Base-by-base conservation (phyloP, 495 filamentous ascomycete genomes). In the Mycothermus thermophilus region DNA sequence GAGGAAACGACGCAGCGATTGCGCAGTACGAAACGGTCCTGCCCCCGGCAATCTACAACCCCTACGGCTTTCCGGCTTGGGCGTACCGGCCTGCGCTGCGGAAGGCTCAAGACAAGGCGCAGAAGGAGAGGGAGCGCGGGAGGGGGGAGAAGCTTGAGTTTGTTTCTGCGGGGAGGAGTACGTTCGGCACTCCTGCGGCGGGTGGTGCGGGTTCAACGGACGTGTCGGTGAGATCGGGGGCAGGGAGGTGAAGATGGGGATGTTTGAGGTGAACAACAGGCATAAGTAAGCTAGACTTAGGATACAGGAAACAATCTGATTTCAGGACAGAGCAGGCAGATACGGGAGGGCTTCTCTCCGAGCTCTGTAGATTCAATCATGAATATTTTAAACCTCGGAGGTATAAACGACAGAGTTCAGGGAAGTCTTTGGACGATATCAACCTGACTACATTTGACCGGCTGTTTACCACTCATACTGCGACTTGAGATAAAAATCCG, bases 11-110 rank as follows among this genome's bases (percentile, higher is more conserved):
- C 3, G 19, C 19, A 12, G 49, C 43, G 5, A 43, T 37, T 23
- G 53, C 47, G 34, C 81, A 92, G 60, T 93, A 95, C 47, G 62
- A 67, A 5, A 84, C 76, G n/a, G 75, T 80, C 12, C 52, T 97
- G 22, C 51, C 75, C 0, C 46, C 48, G 16, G 75, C 80, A 1
- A 29, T 85, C 22, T 93, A 78, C 73, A 67, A 83, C 47, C 72
- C 77, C 1, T 48, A 55, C 4, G 62, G 40, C 26, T 79, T 88
- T 41, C 82, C 84, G 0, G 57, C 58, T 2, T 76, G 69, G 58
- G 82, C 80, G 3, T 93, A 79, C 54, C 79, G 74, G 37, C 83
- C 83, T 34, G 67, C 72, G 44, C 59, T 97, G 40, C 59, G 67
- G 20, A 77, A 63, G 47, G 65, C 58, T 34, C 83, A 90, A 52